Percentiles rank a stretch among this genome's conserved stretches.
Evolutionary conservation across 2,329 filamentous ascomycete species (phyloP).

Genomic region (Macrophomina pseudophaseolina): DNA sequence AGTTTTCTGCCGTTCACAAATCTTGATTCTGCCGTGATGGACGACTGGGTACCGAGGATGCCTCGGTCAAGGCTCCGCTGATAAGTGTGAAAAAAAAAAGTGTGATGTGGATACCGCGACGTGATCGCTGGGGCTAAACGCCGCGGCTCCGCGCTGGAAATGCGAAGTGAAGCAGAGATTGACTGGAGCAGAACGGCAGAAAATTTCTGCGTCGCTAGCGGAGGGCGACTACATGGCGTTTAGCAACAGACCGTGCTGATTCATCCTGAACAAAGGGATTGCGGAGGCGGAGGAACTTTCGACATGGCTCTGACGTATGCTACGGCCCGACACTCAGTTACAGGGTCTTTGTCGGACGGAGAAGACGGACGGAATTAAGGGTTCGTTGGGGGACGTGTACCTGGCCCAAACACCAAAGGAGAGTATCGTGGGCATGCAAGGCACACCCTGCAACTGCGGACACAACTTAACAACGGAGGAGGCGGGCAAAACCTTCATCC

Average conservation of each 20-base stretch:
- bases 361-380: neutral
- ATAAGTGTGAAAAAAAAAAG: neutral
- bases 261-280: neutral
- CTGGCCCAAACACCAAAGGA: neutral
- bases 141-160: neutral
- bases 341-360: neutral
- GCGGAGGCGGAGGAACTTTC: slow-evolving; percentile 9
- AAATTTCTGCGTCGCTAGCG: neutral
- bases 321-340: neutral
- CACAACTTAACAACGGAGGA: neutral
- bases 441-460: slow-evolving; percentile 2
- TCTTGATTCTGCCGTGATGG: neutral
- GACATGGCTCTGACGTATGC: neutral
- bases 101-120: slow-evolving; percentile 2
- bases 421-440: neutral
- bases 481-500: neutral
- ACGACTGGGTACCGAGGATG: neutral
- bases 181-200: neutral
- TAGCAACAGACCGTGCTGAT: neutral
- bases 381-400: neutral
- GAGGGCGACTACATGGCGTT: neutral
- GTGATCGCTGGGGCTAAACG: neutral
- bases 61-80: slow-evolving; percentile 2
- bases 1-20: neutral
- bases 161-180: neutral